Evolutionary conservation across 805 yeast species (phyloP), one percentile per base, ranked within the genome.

Genomic region (Priceomyces medius): DNA sequence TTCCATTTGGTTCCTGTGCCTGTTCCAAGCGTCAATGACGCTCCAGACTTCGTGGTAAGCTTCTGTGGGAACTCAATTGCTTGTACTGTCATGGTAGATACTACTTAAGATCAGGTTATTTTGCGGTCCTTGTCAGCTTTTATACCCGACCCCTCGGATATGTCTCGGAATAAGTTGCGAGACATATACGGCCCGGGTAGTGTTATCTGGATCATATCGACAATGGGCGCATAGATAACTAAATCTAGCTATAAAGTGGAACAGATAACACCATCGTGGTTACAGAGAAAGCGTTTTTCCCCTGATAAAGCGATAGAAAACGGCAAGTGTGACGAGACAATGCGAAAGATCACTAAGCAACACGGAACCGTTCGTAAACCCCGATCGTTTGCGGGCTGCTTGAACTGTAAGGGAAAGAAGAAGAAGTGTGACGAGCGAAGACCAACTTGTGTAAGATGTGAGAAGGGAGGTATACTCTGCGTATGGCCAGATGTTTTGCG

Each of bases 391-490:
- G 40, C 59, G 19, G 66, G 66, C 4, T 61, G 66, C 40, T 41
- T 49, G 13, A 59, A 59, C 42, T 61, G 66, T 47, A 61, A 61
- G 40, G 44, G 56, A 31, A 61, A 60, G 50, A 60, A 60, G 43
- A 58, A 58, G 26, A 44, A 64, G 35, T 61, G 66, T 45, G 63
- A 61, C 46, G 66, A 61, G 45, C 50, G 42, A 24, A 40, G 58
- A 13, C 66, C 66, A 2, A 45, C 41, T 23, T 61, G 66, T 51
- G 48, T 45, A 10, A 59, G 58, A 42, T 61, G 66, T 44, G 18
- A 45, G 3, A 49, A 53, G 33, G 59, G 64, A 7, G 57, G 24
- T 17, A 16, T 17, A 13, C 26, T 14, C 10, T 38, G 41, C n/a
- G 18, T 23, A 4, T 38, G 37, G 37, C 40, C 35, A 31, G 35